Evolutionary conservation across 176 grass and related monocot species (phyloP), one percentile per base, ranked within the genome.

Genomic region (Oryza meyeriana): DNA sequence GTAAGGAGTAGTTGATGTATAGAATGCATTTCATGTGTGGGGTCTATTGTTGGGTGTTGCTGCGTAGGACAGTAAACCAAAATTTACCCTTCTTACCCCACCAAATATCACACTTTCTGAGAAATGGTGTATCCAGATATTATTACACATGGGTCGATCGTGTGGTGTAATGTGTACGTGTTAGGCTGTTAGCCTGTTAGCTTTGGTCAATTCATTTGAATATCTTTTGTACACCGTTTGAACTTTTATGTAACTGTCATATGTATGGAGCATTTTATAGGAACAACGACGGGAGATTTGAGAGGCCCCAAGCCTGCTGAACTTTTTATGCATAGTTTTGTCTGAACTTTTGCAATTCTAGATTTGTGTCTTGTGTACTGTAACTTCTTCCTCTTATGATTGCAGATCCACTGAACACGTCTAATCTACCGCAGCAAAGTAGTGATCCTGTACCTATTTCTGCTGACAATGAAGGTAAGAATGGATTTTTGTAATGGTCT

Each of bases 381-480:
- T n/a, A 44, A 62, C 27, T 30, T 42, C 12, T 59, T 76, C 75
- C 30, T 74, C 48, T 35, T 71, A 16, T 61, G 5, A 67, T 80
- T 88, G 62, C 79, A 99, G 96, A 81, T 90, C 83, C 63, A 62
- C 73, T 83, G 58, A 88, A 87, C 61, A 61, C 74, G 25, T 83
- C 63, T 29, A 87, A 83, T 79, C 65, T 66, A 71, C 72, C 80
- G 78, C 85, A 94, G 76, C 74, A 71, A 76, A 89, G 81, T 74
- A 77, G 41, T 78, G 72, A 89, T 69, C 84, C 34, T 78, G 63
- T 77, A 80, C 28, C 64, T 78, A 81, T 82, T 78, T 83, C 86
- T 89, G 79, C 83, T 75, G 85, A 95, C 8, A 64, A 66, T 72
- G 93, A 99, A 47, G 96, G 96, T 99, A 99, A 93, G 91, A 71